These are phyloP conservation scores for Ceratocystis variospora DNA, from an alignment of 2,329 filamentous ascomycete species.

Conservation along the genomic window DNA sequence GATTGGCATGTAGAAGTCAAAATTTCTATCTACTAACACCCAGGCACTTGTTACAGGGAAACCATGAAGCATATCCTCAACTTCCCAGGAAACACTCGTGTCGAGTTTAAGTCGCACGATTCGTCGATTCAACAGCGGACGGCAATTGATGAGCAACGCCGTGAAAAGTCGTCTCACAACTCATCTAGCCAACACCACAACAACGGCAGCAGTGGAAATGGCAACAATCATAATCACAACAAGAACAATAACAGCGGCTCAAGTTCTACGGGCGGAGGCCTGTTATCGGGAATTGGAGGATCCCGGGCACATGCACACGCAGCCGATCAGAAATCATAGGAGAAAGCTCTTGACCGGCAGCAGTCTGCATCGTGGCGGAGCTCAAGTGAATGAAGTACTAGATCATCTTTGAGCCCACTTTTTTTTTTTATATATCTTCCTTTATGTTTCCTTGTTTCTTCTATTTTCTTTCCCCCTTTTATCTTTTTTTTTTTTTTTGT, in stretches of 20 bases:
- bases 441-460: too few relatives aligned
- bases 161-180: slow-evolving; percentile 56
- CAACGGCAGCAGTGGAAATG: slow-evolving; percentile 24
- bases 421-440: background rate
- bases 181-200: slow-evolving; percentile 21
- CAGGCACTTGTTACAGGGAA: slow-evolving; percentile 43
- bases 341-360: background rate
- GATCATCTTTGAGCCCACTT: background rate
- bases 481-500: background rate
- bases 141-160: slow-evolving; percentile 79
- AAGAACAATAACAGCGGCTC: slow-evolving; percentile 1
- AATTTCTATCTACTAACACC: too few relatives aligned
- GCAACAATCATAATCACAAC: slow-evolving; percentile 6
- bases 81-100: slow-evolving; percentile 75
- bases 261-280: slow-evolving; percentile 5
- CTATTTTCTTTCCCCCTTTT: background rate
- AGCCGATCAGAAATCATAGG: slow-evolving; percentile 14
- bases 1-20: background rate
- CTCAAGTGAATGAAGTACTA: background rate
- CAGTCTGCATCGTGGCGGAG: background rate
- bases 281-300: background rate
- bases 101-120: slow-evolving; percentile 93
- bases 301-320: slow-evolving; percentile 15
- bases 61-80: slow-evolving; percentile 82
- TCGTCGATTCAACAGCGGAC: slow-evolving; percentile 86